Base-by-base conservation (phyloP, 345 rosid genomes). In the Bruguiera sexangula region DNA sequence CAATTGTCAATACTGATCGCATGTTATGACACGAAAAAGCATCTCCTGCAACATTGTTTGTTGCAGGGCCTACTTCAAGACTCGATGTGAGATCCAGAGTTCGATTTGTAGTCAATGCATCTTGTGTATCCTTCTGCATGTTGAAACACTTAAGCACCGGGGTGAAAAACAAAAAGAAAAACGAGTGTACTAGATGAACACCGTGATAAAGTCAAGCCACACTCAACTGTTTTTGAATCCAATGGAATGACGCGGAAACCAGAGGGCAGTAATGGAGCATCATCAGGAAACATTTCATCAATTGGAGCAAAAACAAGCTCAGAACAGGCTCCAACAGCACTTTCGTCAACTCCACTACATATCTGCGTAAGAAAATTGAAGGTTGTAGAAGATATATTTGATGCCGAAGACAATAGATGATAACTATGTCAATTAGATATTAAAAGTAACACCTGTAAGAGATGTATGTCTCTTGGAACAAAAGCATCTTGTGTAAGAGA, bases 221-320 rank as follows among this genome's bases (percentile, higher is more conserved):
- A 70, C 62, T 79, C 72, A 83, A 92, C 99, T 77, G 89, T 65
- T 90, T 92, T 96, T 66, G 98, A 81, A 65, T 90, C 97, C 79
- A 96, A 58, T 0, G 98, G 97, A 67, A 96, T 96, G 72, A 96
- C 75, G 21, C 98, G 93, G 80, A 96, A 92, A 53, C 99, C 99
- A 65, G 98, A 96, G n/a, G 99, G 98, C 31, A 96, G 75, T 68
- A 96, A 71, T 1, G 96, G 93, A 72, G 97, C 98, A 88, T 96
- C 97, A 81, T 96, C 98, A 0, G 96, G 98, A 70, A 96, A 96
- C 96, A 88, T 88, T 74, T 96, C 99, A 70, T 96, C 97, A 39
- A 96, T 96, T 5, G 99, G 99, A 22, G 99, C 98, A 79, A 89
- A 96, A 54, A 96, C 86, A 29, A 96, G 93, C 60, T 96, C 98